These are phyloP conservation scores for Salix dunnii DNA, from an alignment of 345 rosid genomes.

Conservation along the genomic window DNA sequence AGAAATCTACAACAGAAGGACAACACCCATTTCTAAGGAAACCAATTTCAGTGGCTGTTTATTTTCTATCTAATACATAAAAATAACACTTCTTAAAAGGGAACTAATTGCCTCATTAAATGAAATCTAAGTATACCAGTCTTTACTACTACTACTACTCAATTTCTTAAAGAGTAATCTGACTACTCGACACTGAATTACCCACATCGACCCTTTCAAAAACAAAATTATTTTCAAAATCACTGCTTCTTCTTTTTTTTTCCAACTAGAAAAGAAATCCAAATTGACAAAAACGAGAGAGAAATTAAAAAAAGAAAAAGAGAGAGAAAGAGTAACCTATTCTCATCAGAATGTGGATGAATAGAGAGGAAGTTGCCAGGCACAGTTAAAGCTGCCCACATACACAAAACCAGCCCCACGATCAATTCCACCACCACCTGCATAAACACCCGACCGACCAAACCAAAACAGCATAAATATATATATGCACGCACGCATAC, in stretches of 20 bases:
- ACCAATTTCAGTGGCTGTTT: neutral
- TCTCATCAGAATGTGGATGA: slow-evolving; percentile 88
- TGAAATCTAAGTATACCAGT: neutral
- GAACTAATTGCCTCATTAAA: neutral
- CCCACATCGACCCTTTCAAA: neutral
- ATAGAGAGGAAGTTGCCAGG: slow-evolving; percentile 86
- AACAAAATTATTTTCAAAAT: no score
- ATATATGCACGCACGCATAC: neutral
- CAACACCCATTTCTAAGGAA: neutral
- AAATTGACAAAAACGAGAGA: neutral
- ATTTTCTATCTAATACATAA: neutral
- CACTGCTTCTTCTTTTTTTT: neutral
- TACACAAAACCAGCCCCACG: slow-evolving; percentile 63
- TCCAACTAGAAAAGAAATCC: neutral
- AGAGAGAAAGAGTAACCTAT: slow-evolving; percentile 45
- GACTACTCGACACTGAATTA: neutral
- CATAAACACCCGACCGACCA: slow-evolving; percentile 7
- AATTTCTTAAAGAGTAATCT: neutral
- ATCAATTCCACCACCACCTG: slow-evolving; percentile 80
- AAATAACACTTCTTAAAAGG: neutral
- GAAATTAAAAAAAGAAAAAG: neutral
- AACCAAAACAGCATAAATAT: neutral
- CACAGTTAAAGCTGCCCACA: slow-evolving; percentile 89
- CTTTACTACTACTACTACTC: neutral
- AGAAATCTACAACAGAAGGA: neutral